phyloP scores from a whole-genome alignment of 176 grass and related monocot genomes.

The Eragrostis nindensis region DNA sequence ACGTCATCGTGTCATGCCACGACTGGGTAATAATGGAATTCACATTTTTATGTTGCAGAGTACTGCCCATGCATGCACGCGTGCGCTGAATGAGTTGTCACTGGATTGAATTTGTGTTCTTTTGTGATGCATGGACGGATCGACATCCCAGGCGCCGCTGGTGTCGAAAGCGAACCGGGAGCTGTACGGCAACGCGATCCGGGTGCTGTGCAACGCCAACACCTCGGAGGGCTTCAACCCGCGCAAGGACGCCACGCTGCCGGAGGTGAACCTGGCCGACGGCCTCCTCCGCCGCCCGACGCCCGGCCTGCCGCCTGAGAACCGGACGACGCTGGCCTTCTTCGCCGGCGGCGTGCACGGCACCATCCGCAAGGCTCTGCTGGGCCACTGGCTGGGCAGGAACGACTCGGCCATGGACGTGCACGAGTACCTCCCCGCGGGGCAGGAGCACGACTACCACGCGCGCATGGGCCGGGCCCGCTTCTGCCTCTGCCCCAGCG shows the following conservation, averaged over 20 bases:
- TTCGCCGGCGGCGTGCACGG: conserved; percentile 79
- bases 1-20: conserved; percentile 83
- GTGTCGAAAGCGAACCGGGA: conserved; percentile 55
- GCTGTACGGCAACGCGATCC: conserved; percentile 68
- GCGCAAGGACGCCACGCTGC: conserved; percentile 77
- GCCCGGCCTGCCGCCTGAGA: background rate
- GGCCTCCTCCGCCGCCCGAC: conserved; percentile 58
- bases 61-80: too few relatives aligned
- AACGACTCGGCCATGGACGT: conserved; percentile 61
- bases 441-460: conserved; percentile 59
- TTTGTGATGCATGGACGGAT: too few relatives aligned
- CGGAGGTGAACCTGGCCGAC: conserved; percentile 82
- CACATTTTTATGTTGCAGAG: too few relatives aligned
- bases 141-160: conserved; percentile 58
- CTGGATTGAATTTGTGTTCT: too few relatives aligned
- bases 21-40: too few relatives aligned
- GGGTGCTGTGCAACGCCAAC: conserved; percentile 95
- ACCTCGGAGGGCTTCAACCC: conserved; percentile 74
- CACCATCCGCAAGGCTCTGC: conserved; percentile 53
- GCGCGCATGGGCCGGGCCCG: conserved; percentile 61
- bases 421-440: conserved; percentile 69
- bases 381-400: conserved; percentile 58
- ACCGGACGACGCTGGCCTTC: conserved; percentile 72
- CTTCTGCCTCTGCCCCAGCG: conserved; percentile 91
- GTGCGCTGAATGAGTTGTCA: too few relatives aligned